Evolutionary conservation across 1,139 yeast species (phyloP).

Genomic region (Kodamaea ohmeri): DNA sequence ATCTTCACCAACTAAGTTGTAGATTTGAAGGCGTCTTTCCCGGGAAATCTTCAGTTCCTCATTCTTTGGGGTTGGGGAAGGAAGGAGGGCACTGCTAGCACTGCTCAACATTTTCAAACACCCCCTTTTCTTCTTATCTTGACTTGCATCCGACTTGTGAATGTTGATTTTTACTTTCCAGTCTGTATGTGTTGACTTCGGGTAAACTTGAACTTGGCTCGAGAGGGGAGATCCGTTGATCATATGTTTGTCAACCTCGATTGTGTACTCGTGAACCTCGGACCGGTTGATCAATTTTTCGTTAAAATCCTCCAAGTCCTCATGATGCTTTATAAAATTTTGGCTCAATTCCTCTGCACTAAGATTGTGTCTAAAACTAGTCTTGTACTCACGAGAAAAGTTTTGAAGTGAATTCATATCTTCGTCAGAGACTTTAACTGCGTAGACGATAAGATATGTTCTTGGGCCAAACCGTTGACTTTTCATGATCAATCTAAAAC

Average conservation of each 20-base stretch:
- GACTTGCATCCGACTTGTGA: slow-evolving; percentile 10
- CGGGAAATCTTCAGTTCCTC: slow-evolving; percentile 7
- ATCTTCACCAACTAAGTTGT: slow-evolving; percentile 29
- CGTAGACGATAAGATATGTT: slow-evolving; percentile 28
- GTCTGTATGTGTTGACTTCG: slow-evolving; percentile 13
- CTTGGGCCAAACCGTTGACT: slow-evolving; percentile 22
- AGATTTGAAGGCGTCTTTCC: slow-evolving; percentile 22
- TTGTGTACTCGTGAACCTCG: slow-evolving; percentile 12
- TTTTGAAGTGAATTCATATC: slow-evolving; percentile 26
- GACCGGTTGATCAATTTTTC: slow-evolving; percentile 10
- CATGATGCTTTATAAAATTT: slow-evolving; percentile 18
- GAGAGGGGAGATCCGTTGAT: slow-evolving; percentile 13
- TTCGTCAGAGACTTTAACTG: slow-evolving; percentile 30
- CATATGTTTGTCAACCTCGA: slow-evolving; percentile 14
- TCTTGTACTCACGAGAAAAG: slow-evolving; percentile 20
- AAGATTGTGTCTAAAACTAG: slow-evolving; percentile 23
- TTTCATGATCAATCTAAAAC: slow-evolving; percentile 33
- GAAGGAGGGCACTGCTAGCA: slow-evolving; percentile 13
- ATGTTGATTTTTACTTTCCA: slow-evolving; percentile 16
- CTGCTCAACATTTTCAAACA: slow-evolving; percentile 14
- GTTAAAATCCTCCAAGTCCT: slow-evolving; percentile 19
- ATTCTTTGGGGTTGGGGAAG: neutral
- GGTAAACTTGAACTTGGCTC: slow-evolving; percentile 13
- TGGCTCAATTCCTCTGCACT: slow-evolving; percentile 14
- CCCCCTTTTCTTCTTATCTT: slow-evolving; percentile 3